These are phyloP conservation scores for Cyclanthera cordifolia DNA, from an alignment of 306 rosid genomes.

Conservation along the genomic window DNA sequence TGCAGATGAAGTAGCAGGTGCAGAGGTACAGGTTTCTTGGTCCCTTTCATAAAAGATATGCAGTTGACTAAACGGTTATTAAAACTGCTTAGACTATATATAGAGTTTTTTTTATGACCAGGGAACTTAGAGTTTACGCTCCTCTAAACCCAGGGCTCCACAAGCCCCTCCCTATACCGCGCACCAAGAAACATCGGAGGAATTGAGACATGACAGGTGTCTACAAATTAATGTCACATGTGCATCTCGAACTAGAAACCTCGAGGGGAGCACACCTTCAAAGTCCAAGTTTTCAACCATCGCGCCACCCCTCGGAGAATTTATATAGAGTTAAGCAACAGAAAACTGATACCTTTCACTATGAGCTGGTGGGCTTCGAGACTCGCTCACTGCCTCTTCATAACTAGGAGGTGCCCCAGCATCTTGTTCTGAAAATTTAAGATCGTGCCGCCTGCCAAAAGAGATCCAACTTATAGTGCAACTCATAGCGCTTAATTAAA, in stretches of 20 bases:
- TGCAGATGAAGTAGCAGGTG: constrained; percentile 2
- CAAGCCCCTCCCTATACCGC: too few relatives aligned
- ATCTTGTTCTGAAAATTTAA: constrained; percentile 69
- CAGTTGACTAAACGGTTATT: background rate
- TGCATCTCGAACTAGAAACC: too few relatives aligned
- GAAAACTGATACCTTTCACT: constrained; percentile 50
- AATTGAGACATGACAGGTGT: too few relatives aligned
- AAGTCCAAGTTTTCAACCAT: too few relatives aligned
- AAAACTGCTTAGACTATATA: background rate
- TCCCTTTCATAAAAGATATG: constrained; percentile 32
- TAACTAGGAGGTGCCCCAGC: constrained; percentile 79
- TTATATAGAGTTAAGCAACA: background rate
- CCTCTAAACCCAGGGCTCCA: too few relatives aligned
- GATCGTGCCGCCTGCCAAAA: constrained; percentile 43
- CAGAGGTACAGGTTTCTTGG: constrained; percentile 36
- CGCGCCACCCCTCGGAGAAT: too few relatives aligned
- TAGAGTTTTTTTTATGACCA: background rate
- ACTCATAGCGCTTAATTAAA: background rate
- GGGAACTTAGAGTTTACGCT: too few relatives aligned
- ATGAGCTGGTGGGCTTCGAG: constrained; percentile 57
- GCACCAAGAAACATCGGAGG: too few relatives aligned
- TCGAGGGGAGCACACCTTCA: too few relatives aligned
- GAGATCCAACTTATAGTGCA: background rate
- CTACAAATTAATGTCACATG: too few relatives aligned
- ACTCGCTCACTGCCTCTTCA: constrained; percentile 72